A percentile compares a stretch with the other conserved stretches of the same genome.
phyloP scores from a whole-genome alignment of 2,329 filamentous ascomycete species.

The Alternaria conjuncta region DNA sequence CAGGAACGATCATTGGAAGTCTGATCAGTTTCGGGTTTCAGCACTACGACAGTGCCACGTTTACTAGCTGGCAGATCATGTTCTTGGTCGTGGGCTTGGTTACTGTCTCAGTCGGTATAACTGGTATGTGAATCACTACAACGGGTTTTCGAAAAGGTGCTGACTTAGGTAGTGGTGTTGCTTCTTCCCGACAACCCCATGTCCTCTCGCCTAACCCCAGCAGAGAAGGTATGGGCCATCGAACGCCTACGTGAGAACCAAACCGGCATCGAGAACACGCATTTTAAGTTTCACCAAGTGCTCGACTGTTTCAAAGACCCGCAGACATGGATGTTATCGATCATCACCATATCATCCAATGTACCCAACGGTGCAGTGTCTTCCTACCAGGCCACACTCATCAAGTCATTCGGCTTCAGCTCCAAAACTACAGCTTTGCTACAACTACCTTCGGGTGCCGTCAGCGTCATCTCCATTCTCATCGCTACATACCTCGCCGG shows the following conservation, averaged over 20 bases:
- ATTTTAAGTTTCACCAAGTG: slow-evolving; percentile 55
- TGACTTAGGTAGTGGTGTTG: slow-evolving; percentile 51
- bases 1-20: slow-evolving; percentile 63
- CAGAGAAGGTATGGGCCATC: slow-evolving; percentile 38
- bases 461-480: slow-evolving; percentile 32
- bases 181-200: slow-evolving; percentile 60
- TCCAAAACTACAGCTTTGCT: slow-evolving; percentile 42
- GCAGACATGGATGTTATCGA: slow-evolving; percentile 46
- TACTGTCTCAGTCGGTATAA: slow-evolving; percentile 42
- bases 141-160: not conserved
- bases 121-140: not conserved
- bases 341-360: slow-evolving; percentile 38
- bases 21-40: slow-evolving; percentile 66
- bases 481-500: slow-evolving; percentile 31
- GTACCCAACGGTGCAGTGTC: slow-evolving; percentile 50
- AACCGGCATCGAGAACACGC: slow-evolving; percentile 59
- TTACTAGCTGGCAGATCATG: slow-evolving; percentile 69
- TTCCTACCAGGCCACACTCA: slow-evolving; percentile 37
- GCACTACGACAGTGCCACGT: slow-evolving; percentile 54
- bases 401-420: slow-evolving; percentile 47
- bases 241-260: slow-evolving; percentile 55
- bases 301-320: slow-evolving; percentile 55
- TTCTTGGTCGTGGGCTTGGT: slow-evolving; percentile 64
- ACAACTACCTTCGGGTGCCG: slow-evolving; percentile 31
- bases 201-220: slow-evolving; percentile 25